phyloP scores from a whole-genome alignment of 192 early-diverging fungal genomes.

The Neocallimastix lanati region DNA sequence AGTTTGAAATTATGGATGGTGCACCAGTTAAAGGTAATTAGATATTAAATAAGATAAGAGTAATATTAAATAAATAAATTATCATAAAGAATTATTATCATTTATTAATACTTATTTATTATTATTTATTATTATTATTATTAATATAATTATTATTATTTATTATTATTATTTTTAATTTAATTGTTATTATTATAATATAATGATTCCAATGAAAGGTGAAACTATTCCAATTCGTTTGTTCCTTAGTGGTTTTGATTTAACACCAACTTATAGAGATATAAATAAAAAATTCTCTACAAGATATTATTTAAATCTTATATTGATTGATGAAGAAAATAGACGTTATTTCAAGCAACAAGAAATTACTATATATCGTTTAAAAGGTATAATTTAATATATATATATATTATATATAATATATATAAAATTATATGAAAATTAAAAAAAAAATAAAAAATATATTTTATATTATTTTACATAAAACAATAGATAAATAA shows the following conservation, averaged over 20 bases:
- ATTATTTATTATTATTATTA: too few relatives aligned
- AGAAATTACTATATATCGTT: slow-evolving; percentile 26
- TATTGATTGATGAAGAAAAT: slow-evolving; percentile 97
- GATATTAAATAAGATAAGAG: slow-evolving; percentile 1
- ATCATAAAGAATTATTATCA: background rate
- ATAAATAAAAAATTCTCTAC: slow-evolving; percentile 99
- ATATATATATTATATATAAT: background rate
- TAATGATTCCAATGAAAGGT: too few relatives aligned
- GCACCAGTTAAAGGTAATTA: slow-evolving; percentile 74
- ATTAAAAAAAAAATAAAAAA: too few relatives aligned
- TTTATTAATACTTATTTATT: background rate
- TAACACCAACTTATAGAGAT: slow-evolving; percentile 96
- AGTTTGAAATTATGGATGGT: slow-evolving; percentile 99
- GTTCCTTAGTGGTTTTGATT: slow-evolving; percentile 89
- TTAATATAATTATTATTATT: too few relatives aligned
- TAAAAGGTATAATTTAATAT: background rate
- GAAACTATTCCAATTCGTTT: slow-evolving; percentile 97
- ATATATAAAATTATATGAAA: background rate
- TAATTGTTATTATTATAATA: too few relatives aligned
- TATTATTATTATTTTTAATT: too few relatives aligned
- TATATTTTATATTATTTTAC: too few relatives aligned
- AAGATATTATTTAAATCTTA: slow-evolving; percentile 95
- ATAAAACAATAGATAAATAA: too few relatives aligned
- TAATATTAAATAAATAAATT: too few relatives aligned
- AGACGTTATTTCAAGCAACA: slow-evolving; percentile 98